A percentile compares a stretch with the other conserved stretches of the same genome.
These are phyloP conservation scores for Chiua virens DNA, from an alignment of 768 basidiomycete species.

Conservation along the genomic window DNA sequence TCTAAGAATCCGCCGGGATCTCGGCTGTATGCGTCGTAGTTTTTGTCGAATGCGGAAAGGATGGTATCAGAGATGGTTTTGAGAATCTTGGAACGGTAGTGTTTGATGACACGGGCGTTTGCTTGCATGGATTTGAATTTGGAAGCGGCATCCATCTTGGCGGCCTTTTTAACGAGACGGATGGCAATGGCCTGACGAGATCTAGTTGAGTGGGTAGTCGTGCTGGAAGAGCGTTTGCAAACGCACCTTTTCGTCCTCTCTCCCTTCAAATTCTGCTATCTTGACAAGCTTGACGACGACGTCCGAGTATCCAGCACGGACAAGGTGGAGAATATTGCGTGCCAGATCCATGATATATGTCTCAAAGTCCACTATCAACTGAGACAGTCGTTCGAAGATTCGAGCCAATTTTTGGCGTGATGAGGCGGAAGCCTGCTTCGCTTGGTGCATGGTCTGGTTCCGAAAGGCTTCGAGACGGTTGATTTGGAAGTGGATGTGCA, in stretches of 20 bases:
- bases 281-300: slow-evolving; percentile 93
- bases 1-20: slow-evolving; percentile 76
- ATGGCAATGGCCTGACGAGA: slow-evolving; percentile 80
- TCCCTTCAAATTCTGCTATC: slow-evolving; percentile 90
- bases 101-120: slow-evolving; percentile 89
- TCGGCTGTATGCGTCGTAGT: slow-evolving; percentile 59
- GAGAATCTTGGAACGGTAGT: slow-evolving; percentile 88
- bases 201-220: background rate
- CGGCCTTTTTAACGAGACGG: slow-evolving; percentile 90
- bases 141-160: too few species aligned
- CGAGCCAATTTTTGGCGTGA: slow-evolving; percentile 68
- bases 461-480: slow-evolving; percentile 92
- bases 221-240: background rate
- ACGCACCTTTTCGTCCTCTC: slow-evolving; percentile 88
- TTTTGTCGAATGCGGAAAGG: slow-evolving; percentile 64
- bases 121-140: slow-evolving; percentile 94
- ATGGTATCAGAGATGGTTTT: slow-evolving; percentile 81
- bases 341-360: slow-evolving; percentile 79
- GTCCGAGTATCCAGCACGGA: slow-evolving; percentile 73
- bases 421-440: slow-evolving; percentile 73
- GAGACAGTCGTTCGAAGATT: slow-evolving; percentile 85
- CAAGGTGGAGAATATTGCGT: slow-evolving; percentile 71
- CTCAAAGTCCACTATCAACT: slow-evolving; percentile 83
- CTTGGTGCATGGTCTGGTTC: slow-evolving; percentile 93
- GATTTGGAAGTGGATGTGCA: slow-evolving; percentile 87